Conservation (phyloP, 345 rosid species). For the Lepidium sativum region DNA sequence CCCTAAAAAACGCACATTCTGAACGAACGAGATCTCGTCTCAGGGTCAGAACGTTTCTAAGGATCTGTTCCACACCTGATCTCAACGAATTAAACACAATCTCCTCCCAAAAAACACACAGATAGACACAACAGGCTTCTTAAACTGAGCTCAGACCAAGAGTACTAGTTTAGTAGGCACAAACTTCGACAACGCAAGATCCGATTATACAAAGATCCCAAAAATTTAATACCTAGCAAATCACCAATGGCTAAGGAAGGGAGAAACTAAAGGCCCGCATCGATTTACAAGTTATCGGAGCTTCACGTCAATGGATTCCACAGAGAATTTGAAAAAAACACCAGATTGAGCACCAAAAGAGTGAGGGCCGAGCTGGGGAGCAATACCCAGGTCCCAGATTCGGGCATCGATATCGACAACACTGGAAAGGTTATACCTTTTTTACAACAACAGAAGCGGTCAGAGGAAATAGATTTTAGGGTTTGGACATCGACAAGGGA, state of each 20-base stretch:
- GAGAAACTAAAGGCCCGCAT: neutral
- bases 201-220: neutral
- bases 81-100: neutral
- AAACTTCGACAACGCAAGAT: neutral
- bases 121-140: neutral
- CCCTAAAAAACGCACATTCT: slow-evolving; percentile 7
- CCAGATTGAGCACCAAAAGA: neutral
- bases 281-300: neutral
- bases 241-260: neutral
- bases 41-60: neutral
- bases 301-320: slow-evolving; percentile 6
- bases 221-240: neutral
- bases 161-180: neutral
- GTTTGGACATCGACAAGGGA: slow-evolving; percentile 16
- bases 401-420: slow-evolving; percentile 6
- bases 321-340: neutral
- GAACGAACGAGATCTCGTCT: neutral
- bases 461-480: slow-evolving; percentile 19
- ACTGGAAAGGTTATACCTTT: slow-evolving; percentile 3
- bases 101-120: neutral
- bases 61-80: neutral
- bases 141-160: slow-evolving; percentile 7
- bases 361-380: neutral
- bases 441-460: slow-evolving; percentile 12
- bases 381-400: slow-evolving; percentile 13